Conservation (phyloP, 177 flowering plant genomes). For the Vitis hybrid region DNA sequence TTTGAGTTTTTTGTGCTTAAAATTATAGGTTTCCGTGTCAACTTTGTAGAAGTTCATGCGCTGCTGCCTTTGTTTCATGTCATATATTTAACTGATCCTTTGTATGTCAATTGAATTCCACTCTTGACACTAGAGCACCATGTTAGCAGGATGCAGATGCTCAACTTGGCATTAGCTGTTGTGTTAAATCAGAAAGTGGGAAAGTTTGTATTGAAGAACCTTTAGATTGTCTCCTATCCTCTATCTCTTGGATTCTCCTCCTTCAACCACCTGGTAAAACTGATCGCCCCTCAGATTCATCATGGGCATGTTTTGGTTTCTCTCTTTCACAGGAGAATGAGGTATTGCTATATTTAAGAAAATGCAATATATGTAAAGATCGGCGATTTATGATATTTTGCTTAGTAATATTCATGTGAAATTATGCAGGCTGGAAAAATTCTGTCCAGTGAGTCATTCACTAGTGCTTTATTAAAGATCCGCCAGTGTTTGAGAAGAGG, state of each 20-base stretch:
- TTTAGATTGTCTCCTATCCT: constrained; percentile 69
- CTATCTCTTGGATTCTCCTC: constrained; percentile 78
- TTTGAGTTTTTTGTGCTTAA: not conserved
- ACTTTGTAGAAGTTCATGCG: too few species aligned
- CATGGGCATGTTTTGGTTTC: constrained; percentile 77
- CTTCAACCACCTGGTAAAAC: constrained; percentile 59
- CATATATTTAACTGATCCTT: too few species aligned
- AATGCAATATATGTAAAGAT: not conserved
- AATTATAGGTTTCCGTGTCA: not conserved
- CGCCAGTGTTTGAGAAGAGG: constrained; percentile 49
- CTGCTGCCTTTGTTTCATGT: too few species aligned
- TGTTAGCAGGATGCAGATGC: constrained; percentile 51
- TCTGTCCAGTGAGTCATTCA: constrained; percentile 51
- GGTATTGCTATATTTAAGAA: constrained; percentile 36
- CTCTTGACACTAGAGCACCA: not conserved
- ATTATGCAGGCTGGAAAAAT: constrained; percentile 51
- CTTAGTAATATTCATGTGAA: constrained; percentile 3
- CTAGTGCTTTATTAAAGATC: constrained; percentile 52
- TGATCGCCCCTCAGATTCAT: constrained; percentile 38
- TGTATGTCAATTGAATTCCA: not conserved
- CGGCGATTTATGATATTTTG: not conserved
- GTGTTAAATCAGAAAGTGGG: constrained; percentile 60
- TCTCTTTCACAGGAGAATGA: constrained; percentile 87
- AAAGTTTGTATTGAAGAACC: constrained; percentile 69
- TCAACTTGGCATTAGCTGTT: constrained; percentile 42